Conservation (phyloP, 768 basidiomycete genomes). For the Phaeotremella skinneri region DNA sequence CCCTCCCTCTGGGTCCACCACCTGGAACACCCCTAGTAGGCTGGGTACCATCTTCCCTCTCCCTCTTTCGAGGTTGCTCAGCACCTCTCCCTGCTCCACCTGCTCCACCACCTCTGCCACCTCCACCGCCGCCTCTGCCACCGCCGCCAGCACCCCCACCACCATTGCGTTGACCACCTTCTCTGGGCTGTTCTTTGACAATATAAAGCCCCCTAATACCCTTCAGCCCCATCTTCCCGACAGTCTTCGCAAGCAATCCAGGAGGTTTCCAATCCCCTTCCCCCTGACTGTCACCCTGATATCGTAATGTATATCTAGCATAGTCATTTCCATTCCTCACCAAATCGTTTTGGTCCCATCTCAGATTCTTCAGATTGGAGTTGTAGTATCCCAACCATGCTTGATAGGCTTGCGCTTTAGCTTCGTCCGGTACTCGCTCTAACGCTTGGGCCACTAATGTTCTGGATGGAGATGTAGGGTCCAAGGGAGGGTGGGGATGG, state of each 20-base stretch:
- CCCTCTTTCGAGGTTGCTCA: background rate
- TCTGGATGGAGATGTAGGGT: constrained; percentile 6
- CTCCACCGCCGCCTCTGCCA: constrained; percentile 28
- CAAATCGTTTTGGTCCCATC: constrained; percentile 54
- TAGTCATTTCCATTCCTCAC: constrained; percentile 54
- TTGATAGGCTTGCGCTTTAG: constrained; percentile 59
- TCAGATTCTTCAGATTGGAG: constrained; percentile 51
- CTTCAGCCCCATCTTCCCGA: constrained; percentile 59
- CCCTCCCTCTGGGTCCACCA: constrained; percentile 12
- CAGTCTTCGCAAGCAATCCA: constrained; percentile 54
- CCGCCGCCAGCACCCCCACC: constrained; percentile 17
- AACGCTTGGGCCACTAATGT: constrained; percentile 45
- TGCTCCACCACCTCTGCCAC: background rate
- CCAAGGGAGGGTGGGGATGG: constrained; percentile 40
- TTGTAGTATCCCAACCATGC: constrained; percentile 62
- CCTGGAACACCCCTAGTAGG: constrained; percentile 5
- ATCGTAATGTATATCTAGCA: constrained; percentile 33
- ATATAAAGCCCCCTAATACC: constrained; percentile 47
- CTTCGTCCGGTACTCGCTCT: constrained; percentile 50
- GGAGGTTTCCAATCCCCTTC: constrained; percentile 46
- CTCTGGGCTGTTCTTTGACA: constrained; percentile 34
- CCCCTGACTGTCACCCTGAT: constrained; percentile 45
- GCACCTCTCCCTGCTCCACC: constrained; percentile 3
- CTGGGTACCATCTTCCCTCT: background rate
- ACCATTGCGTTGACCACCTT: constrained; percentile 10